A percentile compares a stretch with the other conserved stretches of the same genome.
Evolutionary conservation across 2,329 filamentous ascomycete species (phyloP).

Genomic region (Beauveria caledonica): DNA sequence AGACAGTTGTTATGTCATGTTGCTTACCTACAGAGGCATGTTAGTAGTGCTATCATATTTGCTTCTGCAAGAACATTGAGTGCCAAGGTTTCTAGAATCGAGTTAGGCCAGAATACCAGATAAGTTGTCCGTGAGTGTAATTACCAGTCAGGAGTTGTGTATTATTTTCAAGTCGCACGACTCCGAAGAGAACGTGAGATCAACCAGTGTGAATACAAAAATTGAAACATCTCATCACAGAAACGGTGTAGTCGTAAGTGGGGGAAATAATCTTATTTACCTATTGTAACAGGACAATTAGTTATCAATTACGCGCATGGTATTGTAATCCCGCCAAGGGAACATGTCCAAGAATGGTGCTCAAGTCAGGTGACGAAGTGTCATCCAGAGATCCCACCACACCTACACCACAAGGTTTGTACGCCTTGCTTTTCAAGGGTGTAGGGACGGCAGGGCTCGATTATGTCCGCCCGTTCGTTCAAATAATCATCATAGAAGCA

Average conservation of each 20-base stretch:
- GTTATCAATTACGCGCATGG: slow-evolving; percentile 14
- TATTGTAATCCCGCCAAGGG: not conserved
- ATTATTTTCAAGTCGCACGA: slow-evolving; percentile 43
- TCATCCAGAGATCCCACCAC: slow-evolving; percentile 52
- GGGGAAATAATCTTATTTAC: slow-evolving; percentile 23
- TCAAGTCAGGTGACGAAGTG: slow-evolving; percentile 55
- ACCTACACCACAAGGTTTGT: slow-evolving; percentile 52
- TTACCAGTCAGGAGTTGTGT: slow-evolving; percentile 46
- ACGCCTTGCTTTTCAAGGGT: slow-evolving; percentile 47
- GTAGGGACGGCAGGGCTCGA: slow-evolving; percentile 41
- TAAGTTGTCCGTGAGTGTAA: slow-evolving; percentile 18
- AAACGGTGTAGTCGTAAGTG: slow-evolving; percentile 15
- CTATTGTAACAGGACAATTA: slow-evolving; percentile 26
- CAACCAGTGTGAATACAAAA: slow-evolving; percentile 54
- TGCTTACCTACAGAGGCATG: not conserved
- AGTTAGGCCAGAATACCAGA: not conserved
- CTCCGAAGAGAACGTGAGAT: slow-evolving; percentile 30
- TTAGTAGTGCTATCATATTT: slow-evolving; percentile 5
- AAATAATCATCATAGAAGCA: slow-evolving; percentile 50
- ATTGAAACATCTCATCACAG: slow-evolving; percentile 39
- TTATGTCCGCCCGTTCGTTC: slow-evolving; percentile 66
- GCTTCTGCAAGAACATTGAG: not conserved
- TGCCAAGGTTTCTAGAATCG: not conserved
- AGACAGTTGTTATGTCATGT: not conserved
- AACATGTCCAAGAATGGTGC: not conserved